Percentiles rank a stretch among this genome's conserved stretches.
phyloP scores from a whole-genome alignment of 345 rosid species.

The Citrus medica region DNA sequence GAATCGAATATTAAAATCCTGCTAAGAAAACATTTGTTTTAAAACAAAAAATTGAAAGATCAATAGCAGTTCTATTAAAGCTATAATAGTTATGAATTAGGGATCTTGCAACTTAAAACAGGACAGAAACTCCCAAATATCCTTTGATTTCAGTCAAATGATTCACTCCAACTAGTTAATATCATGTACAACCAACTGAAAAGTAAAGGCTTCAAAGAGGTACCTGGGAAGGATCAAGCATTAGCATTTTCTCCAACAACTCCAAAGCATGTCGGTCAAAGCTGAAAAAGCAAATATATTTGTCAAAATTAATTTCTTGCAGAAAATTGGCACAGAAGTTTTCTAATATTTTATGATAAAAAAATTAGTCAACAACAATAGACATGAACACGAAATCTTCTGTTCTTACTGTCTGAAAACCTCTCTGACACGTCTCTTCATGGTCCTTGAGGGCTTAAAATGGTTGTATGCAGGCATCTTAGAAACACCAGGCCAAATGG shows the following conservation, averaged over 20 bases:
- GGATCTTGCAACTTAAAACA: background rate
- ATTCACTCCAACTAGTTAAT: background rate
- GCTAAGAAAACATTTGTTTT: background rate
- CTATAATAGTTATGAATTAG: too few relatives aligned
- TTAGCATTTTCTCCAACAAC: conserved; percentile 83
- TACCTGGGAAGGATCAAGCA: conserved; percentile 94
- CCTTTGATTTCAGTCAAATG: background rate
- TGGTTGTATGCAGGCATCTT: conserved; percentile 58
- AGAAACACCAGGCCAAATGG: conserved; percentile 65
- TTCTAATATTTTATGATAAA: background rate
- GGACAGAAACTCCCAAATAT: background rate
- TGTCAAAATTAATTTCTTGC: background rate
- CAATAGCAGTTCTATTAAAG: too few relatives aligned
- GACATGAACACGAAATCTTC: background rate
- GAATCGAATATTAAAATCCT: background rate
- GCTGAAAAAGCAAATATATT: conserved; percentile 18
- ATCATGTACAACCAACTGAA: background rate
- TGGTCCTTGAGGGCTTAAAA: conserved; percentile 50
- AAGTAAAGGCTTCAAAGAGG: background rate
- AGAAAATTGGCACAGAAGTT: background rate
- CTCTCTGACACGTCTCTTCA: conserved; percentile 81
- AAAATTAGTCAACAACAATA: background rate
- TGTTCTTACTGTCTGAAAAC: conserved; percentile 71
- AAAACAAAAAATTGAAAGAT: too few relatives aligned
- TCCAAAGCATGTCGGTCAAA: conserved; percentile 96